Evolutionary conservation across 2,329 filamentous ascomycete species (phyloP).

Genomic region (Trichoderma pleuroti): DNA sequence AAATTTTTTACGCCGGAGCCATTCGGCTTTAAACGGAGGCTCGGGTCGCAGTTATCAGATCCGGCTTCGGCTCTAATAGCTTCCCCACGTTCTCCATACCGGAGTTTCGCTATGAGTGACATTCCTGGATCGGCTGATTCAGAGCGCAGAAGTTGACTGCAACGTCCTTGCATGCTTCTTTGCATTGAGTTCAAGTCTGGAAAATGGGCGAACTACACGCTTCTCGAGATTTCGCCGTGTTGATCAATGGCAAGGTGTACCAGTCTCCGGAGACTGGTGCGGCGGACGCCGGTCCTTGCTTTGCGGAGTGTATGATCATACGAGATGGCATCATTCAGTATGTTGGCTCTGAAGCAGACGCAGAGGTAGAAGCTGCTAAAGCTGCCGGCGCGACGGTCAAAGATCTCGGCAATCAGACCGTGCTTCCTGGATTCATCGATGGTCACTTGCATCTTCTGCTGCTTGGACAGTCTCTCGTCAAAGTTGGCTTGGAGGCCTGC

Average conservation of each 20-base stretch:
- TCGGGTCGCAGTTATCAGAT: conserved; percentile 3
- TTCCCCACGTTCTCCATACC: conserved; percentile 8
- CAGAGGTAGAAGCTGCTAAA: conserved; percentile 25
- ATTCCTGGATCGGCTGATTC: neutral
- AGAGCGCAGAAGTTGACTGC: neutral
- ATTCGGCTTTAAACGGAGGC: conserved; percentile 11
- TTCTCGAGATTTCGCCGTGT: conserved; percentile 15
- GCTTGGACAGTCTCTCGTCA: conserved; percentile 51
- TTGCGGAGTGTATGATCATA: conserved; percentile 32
- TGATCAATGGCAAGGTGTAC: conserved; percentile 26
- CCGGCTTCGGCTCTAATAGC: conserved; percentile 11
- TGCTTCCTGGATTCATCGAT: conserved; percentile 56
- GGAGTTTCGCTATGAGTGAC: neutral
- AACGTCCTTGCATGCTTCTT: neutral
- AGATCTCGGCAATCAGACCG: conserved; percentile 34
- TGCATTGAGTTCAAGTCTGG: neutral
- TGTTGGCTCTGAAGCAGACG: conserved; percentile 32
- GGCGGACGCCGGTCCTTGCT: neutral
- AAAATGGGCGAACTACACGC: conserved; percentile 19
- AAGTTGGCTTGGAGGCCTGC: conserved; percentile 48
- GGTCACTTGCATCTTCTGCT: conserved; percentile 55
- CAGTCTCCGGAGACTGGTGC: conserved; percentile 15
- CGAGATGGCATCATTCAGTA: conserved; percentile 34
- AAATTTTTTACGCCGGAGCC: neutral
- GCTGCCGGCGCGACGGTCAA: conserved; percentile 24